Percentiles rank a stretch among this genome's conserved stretches.
These are phyloP conservation scores for Neofusicoccum cordaticola DNA, from an alignment of 2,329 filamentous ascomycete genomes.

Conservation along the genomic window DNA sequence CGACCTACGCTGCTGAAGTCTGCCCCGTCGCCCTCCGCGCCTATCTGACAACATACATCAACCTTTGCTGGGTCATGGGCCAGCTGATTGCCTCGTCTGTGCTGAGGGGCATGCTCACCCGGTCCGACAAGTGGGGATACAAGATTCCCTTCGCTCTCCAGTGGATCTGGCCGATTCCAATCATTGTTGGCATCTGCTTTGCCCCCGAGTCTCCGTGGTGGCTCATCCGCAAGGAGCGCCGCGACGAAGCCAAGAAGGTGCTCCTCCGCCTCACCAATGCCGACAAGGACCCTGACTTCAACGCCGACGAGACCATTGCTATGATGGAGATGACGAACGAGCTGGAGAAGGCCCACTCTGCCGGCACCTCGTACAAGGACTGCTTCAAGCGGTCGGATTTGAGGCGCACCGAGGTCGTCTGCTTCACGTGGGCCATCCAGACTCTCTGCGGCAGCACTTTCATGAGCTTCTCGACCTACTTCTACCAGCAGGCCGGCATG, in stretches of 20 bases:
- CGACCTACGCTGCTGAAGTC: conserved; percentile 54
- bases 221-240: conserved; percentile 63
- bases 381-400: conserved; percentile 77
- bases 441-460: conserved; percentile 44
- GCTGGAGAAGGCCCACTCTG: conserved; percentile 68
- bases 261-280: conserved; percentile 63
- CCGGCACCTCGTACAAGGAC: conserved; percentile 72
- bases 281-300: conserved; percentile 44
- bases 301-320: conserved; percentile 60
- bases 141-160: conserved; percentile 65
- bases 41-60: conserved; percentile 59
- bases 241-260: conserved; percentile 62
- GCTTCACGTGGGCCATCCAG: conserved; percentile 46
- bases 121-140: conserved; percentile 65
- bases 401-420: conserved; percentile 70
- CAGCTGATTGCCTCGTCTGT: conserved; percentile 71
- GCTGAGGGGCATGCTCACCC: conserved; percentile 63
- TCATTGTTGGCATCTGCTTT: conserved; percentile 62
- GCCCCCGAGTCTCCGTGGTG: conserved; percentile 71
- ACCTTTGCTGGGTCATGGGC: conserved; percentile 72
- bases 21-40: conserved; percentile 66
- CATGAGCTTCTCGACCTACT: conserved; percentile 46
- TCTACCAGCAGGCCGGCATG: conserved; percentile 47
- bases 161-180: conserved; percentile 71
- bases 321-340: conserved; percentile 90